Conservation (phyloP, 2,329 filamentous ascomycete genomes). For the Sporothrix schenckii region DNA sequence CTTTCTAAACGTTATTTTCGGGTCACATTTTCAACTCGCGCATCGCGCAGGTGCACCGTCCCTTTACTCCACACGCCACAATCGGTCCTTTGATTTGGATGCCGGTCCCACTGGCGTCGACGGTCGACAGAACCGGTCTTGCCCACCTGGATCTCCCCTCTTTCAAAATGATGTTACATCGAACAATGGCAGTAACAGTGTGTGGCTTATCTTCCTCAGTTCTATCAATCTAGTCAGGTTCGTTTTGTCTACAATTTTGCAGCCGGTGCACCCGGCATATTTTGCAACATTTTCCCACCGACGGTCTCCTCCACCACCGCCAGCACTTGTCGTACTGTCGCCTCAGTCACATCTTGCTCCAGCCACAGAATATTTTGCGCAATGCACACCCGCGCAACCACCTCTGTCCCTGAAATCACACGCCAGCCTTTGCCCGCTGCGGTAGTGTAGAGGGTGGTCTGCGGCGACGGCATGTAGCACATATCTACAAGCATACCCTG, state of each 20-base stretch:
- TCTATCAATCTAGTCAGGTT: neutral
- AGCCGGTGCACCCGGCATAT: neutral
- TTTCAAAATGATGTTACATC: neutral
- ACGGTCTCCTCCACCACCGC: neutral
- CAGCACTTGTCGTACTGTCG: neutral
- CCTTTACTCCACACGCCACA: neutral
- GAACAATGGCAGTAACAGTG: no score
- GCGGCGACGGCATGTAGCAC: conserved; percentile 22
- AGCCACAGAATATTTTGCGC: conserved; percentile 15
- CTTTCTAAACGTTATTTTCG: no score
- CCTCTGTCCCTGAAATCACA: conserved; percentile 1
- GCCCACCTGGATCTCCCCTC: neutral
- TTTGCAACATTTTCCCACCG: neutral
- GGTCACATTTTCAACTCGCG: no score
- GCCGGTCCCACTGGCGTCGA: neutral
- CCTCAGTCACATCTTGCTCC: neutral
- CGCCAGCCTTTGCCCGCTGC: neutral
- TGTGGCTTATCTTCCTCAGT: neutral
- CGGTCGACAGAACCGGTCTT: no score
- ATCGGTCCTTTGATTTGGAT: neutral
- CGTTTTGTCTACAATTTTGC: neutral
- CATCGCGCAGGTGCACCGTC: neutral
- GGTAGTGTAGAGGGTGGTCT: neutral
- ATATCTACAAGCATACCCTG: conserved; percentile 2
- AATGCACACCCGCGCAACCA: neutral